These are phyloP conservation scores for Termitomyces sp. DNA, from an alignment of 768 basidiomycete genomes.

Conservation along the genomic window DNA sequence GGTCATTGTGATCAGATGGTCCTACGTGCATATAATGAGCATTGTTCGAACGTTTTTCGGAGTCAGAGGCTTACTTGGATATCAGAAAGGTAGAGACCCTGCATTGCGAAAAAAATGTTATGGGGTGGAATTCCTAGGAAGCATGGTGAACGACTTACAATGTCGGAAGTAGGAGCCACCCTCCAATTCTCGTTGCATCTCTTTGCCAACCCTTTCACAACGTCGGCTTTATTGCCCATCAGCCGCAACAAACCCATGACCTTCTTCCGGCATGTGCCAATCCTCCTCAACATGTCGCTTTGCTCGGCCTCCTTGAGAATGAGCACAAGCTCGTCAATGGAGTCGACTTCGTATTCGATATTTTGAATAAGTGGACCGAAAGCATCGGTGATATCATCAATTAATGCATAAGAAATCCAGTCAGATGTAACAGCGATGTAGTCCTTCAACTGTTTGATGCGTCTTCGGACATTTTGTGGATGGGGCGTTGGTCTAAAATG, in stretches of 20 bases:
- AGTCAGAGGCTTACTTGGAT: constrained; percentile 55
- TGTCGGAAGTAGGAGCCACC: constrained; percentile 95
- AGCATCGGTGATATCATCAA: constrained; percentile 99
- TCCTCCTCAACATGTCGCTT: constrained; percentile 95
- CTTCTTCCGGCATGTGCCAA: constrained; percentile 97
- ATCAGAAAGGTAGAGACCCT: constrained; percentile 94
- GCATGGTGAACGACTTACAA: constrained; percentile 42
- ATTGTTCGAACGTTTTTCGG: neutral
- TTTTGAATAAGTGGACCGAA: constrained; percentile 98
- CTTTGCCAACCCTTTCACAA: constrained; percentile 97
- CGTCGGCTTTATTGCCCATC: constrained; percentile 99
- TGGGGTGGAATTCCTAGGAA: neutral
- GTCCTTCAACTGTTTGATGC: constrained; percentile 98
- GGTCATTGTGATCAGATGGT: constrained; percentile 99
- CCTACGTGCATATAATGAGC: constrained; percentile 27
- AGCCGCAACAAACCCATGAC: constrained; percentile 95
- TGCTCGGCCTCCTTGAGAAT: constrained; percentile 95
- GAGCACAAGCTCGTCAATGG: constrained; percentile 95
- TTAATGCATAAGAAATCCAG: constrained; percentile 99
- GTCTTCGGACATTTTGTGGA: constrained; percentile 94
- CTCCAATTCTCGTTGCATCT: constrained; percentile 99
- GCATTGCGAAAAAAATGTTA: constrained; percentile 1
- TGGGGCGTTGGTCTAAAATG: constrained; percentile 97
- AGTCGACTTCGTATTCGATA: constrained; percentile 99
- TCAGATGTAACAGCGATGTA: constrained; percentile 98